Base-by-base conservation (phyloP, 352 stramenopile genomes). In the Phytophthora sp. region DNA sequence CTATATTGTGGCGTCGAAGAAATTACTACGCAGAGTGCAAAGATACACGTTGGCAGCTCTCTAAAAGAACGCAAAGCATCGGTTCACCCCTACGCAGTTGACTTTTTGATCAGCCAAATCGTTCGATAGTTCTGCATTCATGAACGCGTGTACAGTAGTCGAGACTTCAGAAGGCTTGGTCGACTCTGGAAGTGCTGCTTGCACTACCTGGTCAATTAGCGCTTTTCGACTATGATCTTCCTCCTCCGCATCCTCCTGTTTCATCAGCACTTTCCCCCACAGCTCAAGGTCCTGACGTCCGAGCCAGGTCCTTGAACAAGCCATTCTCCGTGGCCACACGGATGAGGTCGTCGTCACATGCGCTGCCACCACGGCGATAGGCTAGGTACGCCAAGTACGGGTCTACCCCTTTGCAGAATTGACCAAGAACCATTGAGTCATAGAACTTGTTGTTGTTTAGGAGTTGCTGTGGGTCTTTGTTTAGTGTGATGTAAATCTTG, bases 371-470 rank as follows among this genome's bases (percentile, higher is more conserved):
- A 74, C 97, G 97, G 83, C 98, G 98, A 90, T 99, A 99, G 5
- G 97, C 97, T 30, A 99, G 79, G 74, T 99, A 99, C 15, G 97
- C 97, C 32, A 99, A 83, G 72, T 88, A 96, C 9, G 98, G 98
- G 76, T 99, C 98, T 34, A 99, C 87, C 76, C 98, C 98, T 81
- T 99, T 97, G 69, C 97, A 99, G 77, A 98, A 99, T 69, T 98
- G 94, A 66, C 98, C 98, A 20, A 99, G 80, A 21, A 99, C 97
- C 60, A 94, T 91, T 11, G 97, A 97, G 74, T 99, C 97, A 79
- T 99, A 99, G 72, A 99, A 99, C 91, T 98, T 97, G 84, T 99
- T 99, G 87, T 99, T 99, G 26, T 89, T 90, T 71, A 99, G 82
- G 80, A 99, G 99, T 50, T 97, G 90, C 76, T 98, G 96, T 4